Conservation (phyloP, 306 rosid genomes). For the Medicago truncatula region DNA sequence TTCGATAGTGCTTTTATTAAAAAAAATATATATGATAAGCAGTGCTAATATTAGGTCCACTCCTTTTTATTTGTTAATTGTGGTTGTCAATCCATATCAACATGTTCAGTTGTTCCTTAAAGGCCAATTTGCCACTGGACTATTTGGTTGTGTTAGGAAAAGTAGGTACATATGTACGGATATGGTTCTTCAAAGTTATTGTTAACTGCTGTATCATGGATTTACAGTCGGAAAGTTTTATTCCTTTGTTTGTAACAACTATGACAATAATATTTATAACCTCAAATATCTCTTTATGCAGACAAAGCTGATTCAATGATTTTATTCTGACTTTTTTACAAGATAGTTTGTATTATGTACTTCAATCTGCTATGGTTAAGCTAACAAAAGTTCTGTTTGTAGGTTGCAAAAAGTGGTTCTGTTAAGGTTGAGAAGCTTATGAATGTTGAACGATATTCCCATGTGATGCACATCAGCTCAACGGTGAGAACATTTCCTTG, state of each 20-base stretch:
- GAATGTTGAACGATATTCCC: constrained; percentile 81
- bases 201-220: not conserved
- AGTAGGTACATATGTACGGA: too few species aligned
- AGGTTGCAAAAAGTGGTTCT: constrained; percentile 77
- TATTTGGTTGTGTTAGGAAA: not conserved
- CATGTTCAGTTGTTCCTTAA: constrained; percentile 4
- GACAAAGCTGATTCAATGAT: constrained; percentile 24
- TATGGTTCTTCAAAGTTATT: too few species aligned
- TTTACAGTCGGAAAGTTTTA: constrained; percentile 11
- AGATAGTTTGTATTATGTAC: not conserved
- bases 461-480: constrained; percentile 97
- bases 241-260: constrained; percentile 9
- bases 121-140: not conserved
- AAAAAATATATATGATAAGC: not conserved
- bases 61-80: not conserved
- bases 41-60: not conserved
- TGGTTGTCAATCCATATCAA: not conserved
- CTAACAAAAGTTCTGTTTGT: constrained; percentile 35
- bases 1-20: not conserved
- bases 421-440: constrained; percentile 83
- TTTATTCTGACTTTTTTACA: not conserved
- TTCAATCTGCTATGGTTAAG: constrained; percentile 41
- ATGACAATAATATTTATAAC: not conserved
- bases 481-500: constrained; percentile 57
- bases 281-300: constrained; percentile 1